Percentiles rank a stretch among this genome's conserved stretches.
Evolutionary conservation across 2,329 filamentous ascomycete genomes (phyloP).

Genomic region (Diaporthe longicolla): DNA sequence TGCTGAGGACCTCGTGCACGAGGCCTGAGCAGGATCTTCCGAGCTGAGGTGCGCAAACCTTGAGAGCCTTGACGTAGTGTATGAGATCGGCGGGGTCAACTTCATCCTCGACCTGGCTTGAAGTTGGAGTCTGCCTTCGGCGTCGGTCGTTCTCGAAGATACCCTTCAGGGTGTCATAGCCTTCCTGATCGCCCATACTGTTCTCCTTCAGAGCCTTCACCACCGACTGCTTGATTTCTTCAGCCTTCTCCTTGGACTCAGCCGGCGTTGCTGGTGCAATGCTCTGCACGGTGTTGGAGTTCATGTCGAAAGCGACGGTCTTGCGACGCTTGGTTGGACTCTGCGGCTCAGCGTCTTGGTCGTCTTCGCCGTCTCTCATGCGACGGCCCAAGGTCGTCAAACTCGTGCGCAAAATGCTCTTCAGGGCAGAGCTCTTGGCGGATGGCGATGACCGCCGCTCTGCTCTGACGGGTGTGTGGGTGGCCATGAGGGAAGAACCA

Average conservation of each 20-base stretch:
- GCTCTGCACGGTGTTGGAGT: slow-evolving; percentile 69
- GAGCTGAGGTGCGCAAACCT: slow-evolving; percentile 72
- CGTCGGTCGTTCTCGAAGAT: slow-evolving; percentile 67
- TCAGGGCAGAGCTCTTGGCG: slow-evolving; percentile 39
- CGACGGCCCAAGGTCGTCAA: slow-evolving; percentile 35
- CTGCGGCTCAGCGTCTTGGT: slow-evolving; percentile 55
- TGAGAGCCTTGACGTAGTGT: slow-evolving; percentile 74
- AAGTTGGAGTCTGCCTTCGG: slow-evolving; percentile 48
- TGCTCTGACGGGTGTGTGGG: slow-evolving; percentile 39
- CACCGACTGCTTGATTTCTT: slow-evolving; percentile 69
- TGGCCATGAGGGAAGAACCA: slow-evolving; percentile 37
- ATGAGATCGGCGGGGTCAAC: slow-evolving; percentile 69
- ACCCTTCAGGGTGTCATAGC: slow-evolving; percentile 73
- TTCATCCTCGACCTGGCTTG: slow-evolving; percentile 60
- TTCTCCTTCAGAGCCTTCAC: slow-evolving; percentile 70
- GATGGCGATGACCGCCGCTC: slow-evolving; percentile 39
- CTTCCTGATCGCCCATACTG: slow-evolving; percentile 69
- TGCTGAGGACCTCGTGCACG: slow-evolving; percentile 70
- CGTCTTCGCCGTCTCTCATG: slow-evolving; percentile 51
- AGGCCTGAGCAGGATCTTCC: slow-evolving; percentile 72
- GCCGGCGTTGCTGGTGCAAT: slow-evolving; percentile 67
- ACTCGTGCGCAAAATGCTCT: slow-evolving; percentile 35
- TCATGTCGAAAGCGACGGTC: slow-evolving; percentile 70
- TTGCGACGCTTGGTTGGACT: slow-evolving; percentile 68
- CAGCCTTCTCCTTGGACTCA: slow-evolving; percentile 69